Evolutionary conservation across 1,284 basidiomycete species (phyloP), one percentile per base, ranked within the genome.

Genomic region (Serendipita sp.): DNA sequence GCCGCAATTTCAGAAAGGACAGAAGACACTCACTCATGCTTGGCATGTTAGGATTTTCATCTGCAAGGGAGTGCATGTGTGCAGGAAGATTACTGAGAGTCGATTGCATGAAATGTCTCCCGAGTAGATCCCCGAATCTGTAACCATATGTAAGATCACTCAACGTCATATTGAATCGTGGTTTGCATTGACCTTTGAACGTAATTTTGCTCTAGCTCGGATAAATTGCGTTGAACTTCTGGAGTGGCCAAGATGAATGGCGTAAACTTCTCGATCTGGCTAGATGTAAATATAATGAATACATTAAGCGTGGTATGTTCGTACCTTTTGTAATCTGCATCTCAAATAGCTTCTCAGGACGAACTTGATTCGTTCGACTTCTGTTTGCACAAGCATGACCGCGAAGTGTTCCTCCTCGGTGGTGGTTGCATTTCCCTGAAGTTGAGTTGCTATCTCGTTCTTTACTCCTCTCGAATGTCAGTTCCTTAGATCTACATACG

Each of bases 321-420:
- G 69, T 65, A 88, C 92, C 80, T 96, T 96, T 77, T 81, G 84
- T 62, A 94, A 71, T 65, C 93, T 77, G 41, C 87, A 89, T n/a
- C 92, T 80, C 2, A 94, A 80, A 71, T 94, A 95, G 1, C 87
- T 88, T 63, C 91, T 76, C 26, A 94, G 83, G 64, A 94, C 81
- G 70, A 91, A 96, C 73, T 92, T 93, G 68, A 91, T 88, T 47
- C 93, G 82, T 72, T 96, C 93, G 69, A 93, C 83, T 73, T 96
- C 93, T 0, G 90, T 93, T 74, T 93, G 90, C 0, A 91, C 92
- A 55, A 95, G 83, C 76, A 91, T 86, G 47, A 93, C 87, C 66
- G 91, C 80, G 67, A 93, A 87, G 70, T 96, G 91, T 67, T 95
- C 92, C 66, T 94, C 91, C 69, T 93, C 90, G 0, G 84, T 87